These are phyloP conservation scores for Cercospora canescens DNA, from an alignment of 2,329 filamentous ascomycete genomes.

Conservation along the genomic window DNA sequence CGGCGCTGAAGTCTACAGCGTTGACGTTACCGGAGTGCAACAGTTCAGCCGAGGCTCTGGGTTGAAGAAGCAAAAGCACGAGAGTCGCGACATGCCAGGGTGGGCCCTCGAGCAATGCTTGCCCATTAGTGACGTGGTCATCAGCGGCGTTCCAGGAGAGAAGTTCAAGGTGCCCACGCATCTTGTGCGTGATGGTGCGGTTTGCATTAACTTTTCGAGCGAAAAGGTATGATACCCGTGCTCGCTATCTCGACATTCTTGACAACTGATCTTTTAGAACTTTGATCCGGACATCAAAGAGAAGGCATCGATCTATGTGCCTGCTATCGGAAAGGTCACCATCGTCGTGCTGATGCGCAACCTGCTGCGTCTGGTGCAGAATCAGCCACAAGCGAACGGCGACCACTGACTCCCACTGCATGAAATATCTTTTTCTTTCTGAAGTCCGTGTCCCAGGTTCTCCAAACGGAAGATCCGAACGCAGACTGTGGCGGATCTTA, in stretches of 20 bases:
- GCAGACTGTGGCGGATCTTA: neutral
- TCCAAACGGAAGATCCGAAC: neutral
- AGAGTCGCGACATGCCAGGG: slow-evolving; percentile 79
- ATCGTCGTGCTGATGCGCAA: slow-evolving; percentile 90
- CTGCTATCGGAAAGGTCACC: slow-evolving; percentile 95
- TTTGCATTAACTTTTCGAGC: slow-evolving; percentile 99
- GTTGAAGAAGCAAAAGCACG: slow-evolving; percentile 80
- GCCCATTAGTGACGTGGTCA: slow-evolving; percentile 88
- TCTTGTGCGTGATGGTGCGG: slow-evolving; percentile 81
- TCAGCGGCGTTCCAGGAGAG: slow-evolving; percentile 86
- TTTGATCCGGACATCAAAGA: slow-evolving; percentile 89
- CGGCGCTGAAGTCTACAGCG: slow-evolving; percentile 90
- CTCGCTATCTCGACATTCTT: slow-evolving; percentile 2
- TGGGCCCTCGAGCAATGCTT: slow-evolving; percentile 79
- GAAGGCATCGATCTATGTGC: slow-evolving; percentile 94
- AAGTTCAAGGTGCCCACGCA: slow-evolving; percentile 86
- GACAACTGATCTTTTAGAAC: slow-evolving; percentile 54
- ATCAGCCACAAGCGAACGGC: slow-evolving; percentile 17
- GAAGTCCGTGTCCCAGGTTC: neutral
- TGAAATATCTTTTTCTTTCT: neutral
- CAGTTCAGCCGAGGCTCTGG: slow-evolving; percentile 88
- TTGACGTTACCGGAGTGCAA: slow-evolving; percentile 89
- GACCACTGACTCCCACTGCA: neutral
- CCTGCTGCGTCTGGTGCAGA: slow-evolving; percentile 59
- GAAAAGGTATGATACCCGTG: slow-evolving; percentile 60